Conservation (phyloP, 139 green algal genomes). For the Desmodesmus armatus region DNA sequence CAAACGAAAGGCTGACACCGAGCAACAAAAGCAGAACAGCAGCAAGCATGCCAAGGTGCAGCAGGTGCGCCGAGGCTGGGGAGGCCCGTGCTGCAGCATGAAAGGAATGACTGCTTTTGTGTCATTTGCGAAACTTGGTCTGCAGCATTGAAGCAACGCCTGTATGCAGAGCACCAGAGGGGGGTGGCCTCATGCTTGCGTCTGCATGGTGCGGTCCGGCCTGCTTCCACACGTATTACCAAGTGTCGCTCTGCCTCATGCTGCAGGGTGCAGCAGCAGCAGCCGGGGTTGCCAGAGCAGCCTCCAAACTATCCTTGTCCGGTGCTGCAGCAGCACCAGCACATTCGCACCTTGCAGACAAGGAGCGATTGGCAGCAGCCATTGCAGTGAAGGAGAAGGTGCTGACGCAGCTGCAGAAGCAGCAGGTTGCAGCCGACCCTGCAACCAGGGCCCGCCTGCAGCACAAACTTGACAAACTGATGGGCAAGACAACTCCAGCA, state of each 20-base stretch:
- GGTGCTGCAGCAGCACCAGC: neutral
- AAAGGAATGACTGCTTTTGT: neutral
- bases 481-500: neutral
- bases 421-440: neutral
- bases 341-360: neutral
- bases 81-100: neutral
- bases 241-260: neutral
- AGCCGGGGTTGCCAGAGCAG: neutral
- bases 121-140: neutral
- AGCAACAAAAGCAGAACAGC: constrained; percentile 6
- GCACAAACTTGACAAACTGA: constrained; percentile 25
- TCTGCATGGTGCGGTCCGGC: neutral
- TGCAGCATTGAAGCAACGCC: neutral
- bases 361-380: neutral
- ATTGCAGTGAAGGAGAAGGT: constrained; percentile 33
- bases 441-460: constrained; percentile 21
- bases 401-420: constrained; percentile 21
- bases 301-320: neutral
- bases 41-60: constrained; percentile 7
- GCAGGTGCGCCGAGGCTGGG: neutral
- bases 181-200: neutral
- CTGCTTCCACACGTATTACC: neutral
- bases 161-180: neutral
- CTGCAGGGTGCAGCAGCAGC: neutral
- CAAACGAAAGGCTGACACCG: constrained; percentile 13